Percentiles rank a stretch among this genome's conserved stretches.
Evolutionary conservation across 208 protist species (phyloP).

Genomic region (Kentomonas sorsogonicus): DNA sequence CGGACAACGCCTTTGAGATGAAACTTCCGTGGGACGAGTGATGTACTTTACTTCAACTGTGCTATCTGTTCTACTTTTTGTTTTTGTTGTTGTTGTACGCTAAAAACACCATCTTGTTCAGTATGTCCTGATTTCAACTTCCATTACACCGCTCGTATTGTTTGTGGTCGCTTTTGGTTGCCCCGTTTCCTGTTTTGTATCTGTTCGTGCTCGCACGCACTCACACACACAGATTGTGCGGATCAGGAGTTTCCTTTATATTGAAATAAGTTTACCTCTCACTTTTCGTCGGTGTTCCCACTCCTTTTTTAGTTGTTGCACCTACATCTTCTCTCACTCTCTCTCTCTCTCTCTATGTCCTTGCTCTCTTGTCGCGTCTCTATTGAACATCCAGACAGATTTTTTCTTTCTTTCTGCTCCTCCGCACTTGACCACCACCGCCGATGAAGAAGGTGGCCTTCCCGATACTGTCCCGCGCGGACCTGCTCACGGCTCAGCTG

Average conservation of each 20-base stretch:
- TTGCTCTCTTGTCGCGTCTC: neutral
- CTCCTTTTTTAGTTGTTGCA: neutral
- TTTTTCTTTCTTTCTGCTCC: neutral
- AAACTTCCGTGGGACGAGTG: slow-evolving; percentile 35
- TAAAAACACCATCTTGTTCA: too few relatives aligned
- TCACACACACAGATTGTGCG: too few relatives aligned
- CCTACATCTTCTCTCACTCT: neutral
- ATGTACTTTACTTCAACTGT: neutral
- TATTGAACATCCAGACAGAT: neutral
- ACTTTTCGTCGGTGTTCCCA: neutral
- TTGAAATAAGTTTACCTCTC: neutral
- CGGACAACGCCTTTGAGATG: slow-evolving; percentile 32
- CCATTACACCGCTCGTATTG: too few relatives aligned
- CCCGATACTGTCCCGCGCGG: too few relatives aligned
- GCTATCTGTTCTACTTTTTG: too few relatives aligned
- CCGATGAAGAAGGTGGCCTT: too few relatives aligned
- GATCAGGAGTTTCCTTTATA: neutral
- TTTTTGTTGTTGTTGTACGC: too few relatives aligned
- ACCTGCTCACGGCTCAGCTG: too few relatives aligned
- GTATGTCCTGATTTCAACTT: too few relatives aligned
- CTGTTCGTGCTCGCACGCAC: too few relatives aligned
- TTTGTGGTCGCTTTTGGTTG: too few relatives aligned
- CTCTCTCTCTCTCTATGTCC: neutral
- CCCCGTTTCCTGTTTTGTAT: too few relatives aligned
- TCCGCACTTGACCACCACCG: neutral